Evolutionary conservation across 2,329 filamentous ascomycete species (phyloP).

Genomic region (Fusarium sp.): DNA sequence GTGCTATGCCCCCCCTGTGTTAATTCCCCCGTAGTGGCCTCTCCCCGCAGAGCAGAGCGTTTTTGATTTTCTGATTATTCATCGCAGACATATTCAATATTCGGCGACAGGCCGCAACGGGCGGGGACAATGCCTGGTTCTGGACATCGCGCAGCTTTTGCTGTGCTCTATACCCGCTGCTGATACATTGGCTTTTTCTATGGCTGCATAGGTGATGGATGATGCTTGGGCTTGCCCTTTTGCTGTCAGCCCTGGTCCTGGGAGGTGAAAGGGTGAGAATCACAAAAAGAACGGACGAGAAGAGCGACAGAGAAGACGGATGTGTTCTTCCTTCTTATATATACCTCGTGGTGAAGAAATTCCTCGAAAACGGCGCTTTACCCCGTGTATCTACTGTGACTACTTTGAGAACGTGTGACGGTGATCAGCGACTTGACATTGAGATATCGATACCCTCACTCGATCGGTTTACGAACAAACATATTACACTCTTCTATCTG

Average conservation of each 20-base stretch:
- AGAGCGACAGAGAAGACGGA: not conserved
- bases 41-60: constrained; percentile 21
- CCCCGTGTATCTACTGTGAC: constrained; percentile 15
- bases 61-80: constrained; percentile 50
- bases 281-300: too few species aligned
- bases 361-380: not conserved
- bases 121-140: constrained; percentile 21
- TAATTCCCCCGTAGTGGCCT: constrained; percentile 23
- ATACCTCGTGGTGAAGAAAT: constrained; percentile 7
- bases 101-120: constrained; percentile 26
- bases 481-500: not conserved
- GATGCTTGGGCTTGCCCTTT: constrained; percentile 8
- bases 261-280: not conserved
- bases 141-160: constrained; percentile 7
- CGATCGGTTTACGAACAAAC: not conserved
- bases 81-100: constrained; percentile 51
- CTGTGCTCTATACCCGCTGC: not conserved
- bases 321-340: constrained; percentile 23
- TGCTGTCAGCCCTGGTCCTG: constrained; percentile 21
- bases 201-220: constrained; percentile 5
- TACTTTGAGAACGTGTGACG: constrained; percentile 4
- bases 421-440: constrained; percentile 3
- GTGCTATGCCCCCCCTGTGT: not conserved
- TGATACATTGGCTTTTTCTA: constrained; percentile 5
- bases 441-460: not conserved